These are phyloP conservation scores for Fusarium proliferatum DNA, from an alignment of 2,329 filamentous ascomycete species.

Conservation along the genomic window DNA sequence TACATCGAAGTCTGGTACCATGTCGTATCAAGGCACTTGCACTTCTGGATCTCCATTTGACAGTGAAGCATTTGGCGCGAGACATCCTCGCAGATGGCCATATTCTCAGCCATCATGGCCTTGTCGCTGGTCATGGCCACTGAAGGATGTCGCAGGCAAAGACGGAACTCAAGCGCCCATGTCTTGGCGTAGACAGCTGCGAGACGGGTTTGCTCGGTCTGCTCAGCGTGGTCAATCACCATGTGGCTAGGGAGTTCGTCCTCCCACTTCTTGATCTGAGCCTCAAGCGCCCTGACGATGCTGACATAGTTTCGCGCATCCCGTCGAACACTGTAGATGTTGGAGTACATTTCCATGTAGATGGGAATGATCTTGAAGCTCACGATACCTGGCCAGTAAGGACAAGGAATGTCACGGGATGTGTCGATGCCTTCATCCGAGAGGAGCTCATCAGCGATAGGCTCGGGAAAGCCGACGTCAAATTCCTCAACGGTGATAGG, in stretches of 20 bases:
- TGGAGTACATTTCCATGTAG: conserved; percentile 79
- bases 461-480: conserved; percentile 80
- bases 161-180: conserved; percentile 66
- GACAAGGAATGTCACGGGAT: conserved; percentile 67
- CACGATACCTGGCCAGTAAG: conserved; percentile 73
- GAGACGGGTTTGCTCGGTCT: conserved; percentile 57
- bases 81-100: conserved; percentile 73
- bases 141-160: conserved; percentile 71
- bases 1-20: conserved; percentile 82
- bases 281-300: conserved; percentile 73
- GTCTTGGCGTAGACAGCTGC: conserved; percentile 66
- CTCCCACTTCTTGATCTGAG: conserved; percentile 71
- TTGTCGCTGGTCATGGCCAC: conserved; percentile 66
- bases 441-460: conserved; percentile 76
- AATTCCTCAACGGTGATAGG: conserved; percentile 79
- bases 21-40: conserved; percentile 79
- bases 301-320: conserved; percentile 72
- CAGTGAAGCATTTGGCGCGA: conserved; percentile 72
- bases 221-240: conserved; percentile 56
- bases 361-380: conserved; percentile 73
- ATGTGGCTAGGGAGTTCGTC: conserved; percentile 72
- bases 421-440: conserved; percentile 72
- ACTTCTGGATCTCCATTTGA: conserved; percentile 67
- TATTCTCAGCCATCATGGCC: conserved; percentile 69
- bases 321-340: conserved; percentile 77